Conservation (phyloP, 495 filamentous ascomycete genomes). For the Podospora sp. region DNA sequence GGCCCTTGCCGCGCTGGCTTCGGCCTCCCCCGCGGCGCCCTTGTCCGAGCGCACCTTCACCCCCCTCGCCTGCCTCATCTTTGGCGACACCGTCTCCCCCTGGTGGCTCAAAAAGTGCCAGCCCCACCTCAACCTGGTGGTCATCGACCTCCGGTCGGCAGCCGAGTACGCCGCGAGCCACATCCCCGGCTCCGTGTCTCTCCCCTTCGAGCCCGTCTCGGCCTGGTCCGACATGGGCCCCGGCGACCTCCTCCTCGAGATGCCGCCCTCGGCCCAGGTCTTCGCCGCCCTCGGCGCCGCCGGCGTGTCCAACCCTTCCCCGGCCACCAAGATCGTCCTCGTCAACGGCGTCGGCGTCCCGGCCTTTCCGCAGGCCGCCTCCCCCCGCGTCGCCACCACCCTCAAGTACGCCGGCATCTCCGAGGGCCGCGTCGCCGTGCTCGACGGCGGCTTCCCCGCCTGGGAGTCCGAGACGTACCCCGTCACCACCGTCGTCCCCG, state of each 20-base stretch:
- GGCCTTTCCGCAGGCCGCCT: conserved; percentile 31
- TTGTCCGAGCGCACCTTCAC: conserved; percentile 25
- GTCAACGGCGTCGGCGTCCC: conserved; percentile 30
- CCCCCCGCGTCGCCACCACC: conserved; percentile 29
- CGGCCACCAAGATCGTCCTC: conserved; percentile 30
- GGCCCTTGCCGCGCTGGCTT: not conserved
- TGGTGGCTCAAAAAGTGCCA: conserved; percentile 30
- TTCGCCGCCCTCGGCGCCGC: conserved; percentile 23
- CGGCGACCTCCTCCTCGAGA: conserved; percentile 27
- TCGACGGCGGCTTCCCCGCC: conserved; percentile 30
- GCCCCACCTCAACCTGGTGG: conserved; percentile 21
- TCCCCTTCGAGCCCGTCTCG: conserved; percentile 30
- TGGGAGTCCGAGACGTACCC: conserved; percentile 22
- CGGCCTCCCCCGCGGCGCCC: conserved; percentile 3
- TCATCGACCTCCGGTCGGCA: conserved; percentile 27
- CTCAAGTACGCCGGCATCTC: conserved; percentile 31
- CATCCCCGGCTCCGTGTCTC: conserved; percentile 27
- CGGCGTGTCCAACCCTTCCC: conserved; percentile 25
- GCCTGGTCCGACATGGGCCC: conserved; percentile 28
- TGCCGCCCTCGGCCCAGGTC: conserved; percentile 23
- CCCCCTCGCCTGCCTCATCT: conserved; percentile 26
- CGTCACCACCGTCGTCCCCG: conserved; percentile 23
- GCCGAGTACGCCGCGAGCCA: conserved; percentile 26
- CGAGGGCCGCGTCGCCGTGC: conserved; percentile 29
- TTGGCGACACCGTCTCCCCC: conserved; percentile 22